A percentile compares a stretch with the other conserved stretches of the same genome.
Evolutionary conservation across 2,329 filamentous ascomycete species (phyloP).

Genomic region (Tolypocladium tundrense): DNA sequence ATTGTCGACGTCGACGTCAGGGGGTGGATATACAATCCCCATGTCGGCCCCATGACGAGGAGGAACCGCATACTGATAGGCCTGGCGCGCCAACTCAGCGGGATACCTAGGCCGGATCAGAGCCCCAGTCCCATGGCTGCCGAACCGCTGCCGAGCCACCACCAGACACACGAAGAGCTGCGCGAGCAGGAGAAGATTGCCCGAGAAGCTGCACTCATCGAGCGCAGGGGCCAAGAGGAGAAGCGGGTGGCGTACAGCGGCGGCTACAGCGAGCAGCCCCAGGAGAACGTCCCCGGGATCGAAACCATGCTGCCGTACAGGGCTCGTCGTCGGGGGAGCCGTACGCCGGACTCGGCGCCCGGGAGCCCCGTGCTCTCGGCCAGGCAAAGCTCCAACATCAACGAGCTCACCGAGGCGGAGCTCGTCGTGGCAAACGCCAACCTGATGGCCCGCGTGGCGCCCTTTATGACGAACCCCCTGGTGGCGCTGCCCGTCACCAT

Average conservation of each 20-base stretch:
- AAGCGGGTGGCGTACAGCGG: slow-evolving; percentile 60
- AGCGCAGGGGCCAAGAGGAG: slow-evolving; percentile 61
- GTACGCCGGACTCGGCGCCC: slow-evolving; percentile 28
- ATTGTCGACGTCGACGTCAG: slow-evolving; percentile 90
- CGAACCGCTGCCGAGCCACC: slow-evolving; percentile 8
- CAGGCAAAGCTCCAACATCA: slow-evolving; percentile 23
- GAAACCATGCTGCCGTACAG: slow-evolving; percentile 18
- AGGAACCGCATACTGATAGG: slow-evolving; percentile 82
- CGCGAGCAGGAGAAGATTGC: slow-evolving; percentile 57
- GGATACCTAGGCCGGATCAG: slow-evolving; percentile 51
- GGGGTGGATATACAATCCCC: slow-evolving; percentile 89
- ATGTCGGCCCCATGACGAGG: slow-evolving; percentile 72
- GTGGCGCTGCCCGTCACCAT: slow-evolving; percentile 71
- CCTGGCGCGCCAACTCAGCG: slow-evolving; percentile 77
- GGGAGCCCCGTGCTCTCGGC: slow-evolving; percentile 31
- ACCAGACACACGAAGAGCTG: slow-evolving; percentile 31
- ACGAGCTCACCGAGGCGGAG: slow-evolving; percentile 66
- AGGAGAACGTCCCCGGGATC: slow-evolving; percentile 26
- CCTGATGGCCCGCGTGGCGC: slow-evolving; percentile 75
- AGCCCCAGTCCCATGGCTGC: slow-evolving; percentile 6
- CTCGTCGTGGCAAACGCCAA: slow-evolving; percentile 72
- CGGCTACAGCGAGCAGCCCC: slow-evolving; percentile 60
- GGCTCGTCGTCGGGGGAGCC: slow-evolving; percentile 19
- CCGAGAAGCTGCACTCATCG: slow-evolving; percentile 66
- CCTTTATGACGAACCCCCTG: slow-evolving; percentile 80